phyloP scores from a whole-genome alignment of 306 rosid genomes.

The Coriaria nepalensis region DNA sequence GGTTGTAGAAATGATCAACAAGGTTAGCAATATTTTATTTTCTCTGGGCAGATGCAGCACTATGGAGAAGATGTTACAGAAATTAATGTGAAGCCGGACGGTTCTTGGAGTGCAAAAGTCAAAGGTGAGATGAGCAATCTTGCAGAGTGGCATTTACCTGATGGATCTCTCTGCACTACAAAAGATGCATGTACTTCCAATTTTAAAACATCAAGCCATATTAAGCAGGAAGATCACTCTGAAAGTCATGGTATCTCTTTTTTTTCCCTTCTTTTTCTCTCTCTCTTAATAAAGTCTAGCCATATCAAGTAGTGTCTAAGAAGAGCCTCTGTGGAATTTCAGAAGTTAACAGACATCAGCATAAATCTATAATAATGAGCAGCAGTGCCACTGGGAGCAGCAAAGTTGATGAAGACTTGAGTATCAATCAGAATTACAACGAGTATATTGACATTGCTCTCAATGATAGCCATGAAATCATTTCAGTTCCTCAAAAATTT shows the following conservation, averaged over 20 bases:
- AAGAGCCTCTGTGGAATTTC: background rate
- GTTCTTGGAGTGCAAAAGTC: conserved; percentile 14
- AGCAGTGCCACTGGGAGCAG: conserved; percentile 8
- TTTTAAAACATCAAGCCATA: conserved; percentile 7
- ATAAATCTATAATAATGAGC: conserved; percentile 14
- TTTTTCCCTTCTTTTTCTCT: too few species aligned
- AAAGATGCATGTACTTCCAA: too few species aligned
- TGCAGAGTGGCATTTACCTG: conserved; percentile 13
- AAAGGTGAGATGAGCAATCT: conserved; percentile 14
- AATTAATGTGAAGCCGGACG: conserved; percentile 16
- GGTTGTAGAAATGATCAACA: too few species aligned
- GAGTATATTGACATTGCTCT: conserved; percentile 2
- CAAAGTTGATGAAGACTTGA: conserved; percentile 4
- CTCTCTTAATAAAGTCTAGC: too few species aligned
- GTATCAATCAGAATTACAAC: conserved; percentile 1
- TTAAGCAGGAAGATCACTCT: conserved; percentile 5
- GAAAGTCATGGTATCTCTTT: background rate
- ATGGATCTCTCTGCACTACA: conserved; percentile 10
- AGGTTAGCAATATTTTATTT: too few species aligned
- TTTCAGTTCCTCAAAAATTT: conserved; percentile 1
- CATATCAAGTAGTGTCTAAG: background rate
- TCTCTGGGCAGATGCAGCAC: conserved; percentile 10
- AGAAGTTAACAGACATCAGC: conserved; percentile 5
- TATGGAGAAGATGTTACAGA: conserved; percentile 17
- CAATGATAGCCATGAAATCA: conserved; percentile 8